phyloP scores from a whole-genome alignment of 192 early-diverging fungal species.

The Phlyctochytrium bullatum region DNA sequence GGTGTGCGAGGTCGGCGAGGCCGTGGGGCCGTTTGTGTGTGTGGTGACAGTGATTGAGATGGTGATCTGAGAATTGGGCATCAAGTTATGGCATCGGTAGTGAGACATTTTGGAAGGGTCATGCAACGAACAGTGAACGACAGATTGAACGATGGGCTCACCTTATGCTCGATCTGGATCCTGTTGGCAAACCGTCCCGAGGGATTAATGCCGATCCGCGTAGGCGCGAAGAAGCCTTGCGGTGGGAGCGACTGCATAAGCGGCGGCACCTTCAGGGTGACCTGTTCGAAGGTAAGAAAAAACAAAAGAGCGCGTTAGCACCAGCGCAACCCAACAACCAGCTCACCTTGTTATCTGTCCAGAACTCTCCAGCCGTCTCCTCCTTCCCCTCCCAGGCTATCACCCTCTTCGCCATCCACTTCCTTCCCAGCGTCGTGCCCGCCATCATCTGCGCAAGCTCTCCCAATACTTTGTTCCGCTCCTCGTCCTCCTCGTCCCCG shows the following conservation, averaged over 20 bases:
- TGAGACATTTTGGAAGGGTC: neutral
- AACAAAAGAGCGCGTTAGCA: neutral
- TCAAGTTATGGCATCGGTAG: too few relatives aligned
- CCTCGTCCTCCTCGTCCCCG: neutral
- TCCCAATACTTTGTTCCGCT: neutral
- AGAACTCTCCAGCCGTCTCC: constrained; percentile 20
- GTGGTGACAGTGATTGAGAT: neutral
- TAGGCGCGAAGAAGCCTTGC: constrained; percentile 13
- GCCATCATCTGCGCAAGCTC: constrained; percentile 13
- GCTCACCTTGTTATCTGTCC: constrained; percentile 20
- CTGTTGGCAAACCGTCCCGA: constrained; percentile 26
- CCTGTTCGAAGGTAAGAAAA: neutral
- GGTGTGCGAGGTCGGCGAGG: neutral
- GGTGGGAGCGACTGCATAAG: constrained; percentile 2
- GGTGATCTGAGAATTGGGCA: neutral
- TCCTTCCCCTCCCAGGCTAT: constrained; percentile 25
- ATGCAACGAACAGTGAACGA: constrained; percentile 4
- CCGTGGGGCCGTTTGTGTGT: too few relatives aligned
- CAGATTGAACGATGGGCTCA: constrained; percentile 1
- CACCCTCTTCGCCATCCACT: constrained; percentile 12
- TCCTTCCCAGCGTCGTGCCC: constrained; percentile 15
- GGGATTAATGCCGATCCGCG: constrained; percentile 21
- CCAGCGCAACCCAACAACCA: neutral
- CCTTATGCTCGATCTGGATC: constrained; percentile 28
- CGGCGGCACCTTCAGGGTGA: constrained; percentile 19